These are phyloP conservation scores for Apiospora aurea DNA, from an alignment of 2,329 filamentous ascomycete species.

Conservation along the genomic window DNA sequence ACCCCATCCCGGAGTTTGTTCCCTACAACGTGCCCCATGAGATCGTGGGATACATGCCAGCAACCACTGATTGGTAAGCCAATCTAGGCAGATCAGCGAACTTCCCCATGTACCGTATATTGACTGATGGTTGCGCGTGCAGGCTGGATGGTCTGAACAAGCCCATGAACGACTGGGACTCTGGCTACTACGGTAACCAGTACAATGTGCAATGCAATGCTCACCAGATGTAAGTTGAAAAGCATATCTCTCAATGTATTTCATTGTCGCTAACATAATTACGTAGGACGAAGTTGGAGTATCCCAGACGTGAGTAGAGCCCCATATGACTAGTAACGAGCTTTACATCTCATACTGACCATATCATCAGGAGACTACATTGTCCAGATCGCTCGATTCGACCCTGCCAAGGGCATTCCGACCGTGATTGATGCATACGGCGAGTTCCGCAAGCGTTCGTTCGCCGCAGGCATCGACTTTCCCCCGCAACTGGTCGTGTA, in stretches of 20 bases:
- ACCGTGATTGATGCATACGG: constrained; percentile 80
- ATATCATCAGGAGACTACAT: constrained; percentile 69
- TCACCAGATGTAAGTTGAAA: constrained; percentile 59
- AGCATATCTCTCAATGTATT: background rate
- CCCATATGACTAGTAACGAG: background rate
- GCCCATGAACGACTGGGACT: constrained; percentile 71
- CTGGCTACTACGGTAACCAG: constrained; percentile 76
- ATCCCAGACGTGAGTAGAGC: constrained; percentile 55
- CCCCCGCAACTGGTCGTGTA: constrained; percentile 75
- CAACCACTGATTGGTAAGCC: constrained; percentile 77
- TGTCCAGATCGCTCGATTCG: constrained; percentile 81
- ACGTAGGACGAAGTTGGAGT: constrained; percentile 59
- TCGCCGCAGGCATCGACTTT: constrained; percentile 57
- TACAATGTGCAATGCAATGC: constrained; percentile 70
- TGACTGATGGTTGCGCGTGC: background rate
- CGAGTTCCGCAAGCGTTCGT: constrained; percentile 69
- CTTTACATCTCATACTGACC: background rate
- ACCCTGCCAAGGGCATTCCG: constrained; percentile 82
- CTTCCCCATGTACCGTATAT: background rate
- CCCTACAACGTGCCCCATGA: constrained; percentile 70
- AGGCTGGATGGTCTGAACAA: constrained; percentile 85
- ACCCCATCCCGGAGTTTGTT: constrained; percentile 79
- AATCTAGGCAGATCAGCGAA: too few relatives aligned
- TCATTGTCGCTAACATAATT: background rate
- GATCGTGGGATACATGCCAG: constrained; percentile 78